Base-by-base conservation (phyloP, 2,329 filamentous ascomycete genomes). In the Epichloe gansuensis region DNA sequence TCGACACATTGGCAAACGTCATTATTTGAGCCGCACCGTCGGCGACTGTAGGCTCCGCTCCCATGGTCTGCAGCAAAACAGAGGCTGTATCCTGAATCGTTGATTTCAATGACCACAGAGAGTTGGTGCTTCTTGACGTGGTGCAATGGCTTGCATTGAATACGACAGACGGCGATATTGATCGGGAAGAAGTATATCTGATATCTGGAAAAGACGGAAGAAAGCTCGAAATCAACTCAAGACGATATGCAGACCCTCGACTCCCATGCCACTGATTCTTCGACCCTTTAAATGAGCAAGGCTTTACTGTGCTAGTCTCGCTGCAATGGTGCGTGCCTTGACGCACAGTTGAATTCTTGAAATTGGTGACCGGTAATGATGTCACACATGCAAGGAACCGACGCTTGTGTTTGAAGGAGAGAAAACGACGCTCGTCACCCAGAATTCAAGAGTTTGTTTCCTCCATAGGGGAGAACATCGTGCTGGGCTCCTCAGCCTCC, bases 361-460 rank as follows among this genome's bases (percentile, higher is more conserved):
- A 12, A 5, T 47, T 40, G 15, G 42, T 41, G 52, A 54, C 52
- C 46, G 51, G 45, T 45, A 47, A 49, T 51, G 2, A 55, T 52
- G 53, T 55, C 52, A 55, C 55, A 53, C 55, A 57, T 55, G 55
- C 27, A 42, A 56, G 54, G 51, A 56, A 54, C 55, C 31, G 27
- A 53, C 44, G 48, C 44, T 40, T 17, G 25, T 17, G 25, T 46
- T 25, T 15, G 41, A 21, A 47, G 42, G 40, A 42, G 49, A 46
- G 50, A 47, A 49, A 25, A 45, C 21, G 35, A 41, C 25, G n/a
- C 35, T 53, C 35, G 42, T 46, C 34, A 35, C 41, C 38, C 31
- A 47, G 21, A 48, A 25, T 43, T 36, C 40, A 51, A 27, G n/a
- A 40, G 13, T 27, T 35, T 31, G 15, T 35, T 41, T 27, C 27